phyloP scores from a whole-genome alignment of 345 rosid species.

The Conringia planisiliqua region DNA sequence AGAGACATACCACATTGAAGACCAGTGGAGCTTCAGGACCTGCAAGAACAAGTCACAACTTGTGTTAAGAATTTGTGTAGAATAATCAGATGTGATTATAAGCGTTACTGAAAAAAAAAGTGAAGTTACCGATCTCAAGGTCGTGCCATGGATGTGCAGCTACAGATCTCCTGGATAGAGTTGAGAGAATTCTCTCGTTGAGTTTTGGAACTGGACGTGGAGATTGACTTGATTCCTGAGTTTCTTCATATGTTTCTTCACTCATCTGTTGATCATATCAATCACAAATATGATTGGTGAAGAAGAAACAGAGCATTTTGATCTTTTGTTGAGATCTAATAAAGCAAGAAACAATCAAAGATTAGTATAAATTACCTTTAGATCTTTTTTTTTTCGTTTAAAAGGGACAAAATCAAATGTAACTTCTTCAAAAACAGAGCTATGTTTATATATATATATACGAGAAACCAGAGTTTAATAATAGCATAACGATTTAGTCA shows the following conservation, averaged over 20 bases:
- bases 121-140: conserved; percentile 74
- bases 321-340: not conserved
- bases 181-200: conserved; percentile 92
- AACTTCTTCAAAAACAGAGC: conserved; percentile 19
- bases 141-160: conserved; percentile 99
- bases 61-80: not conserved
- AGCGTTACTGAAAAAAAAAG: not conserved
- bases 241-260: conserved; percentile 33
- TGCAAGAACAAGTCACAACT: conserved; percentile 26
- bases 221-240: conserved; percentile 26
- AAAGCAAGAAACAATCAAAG: not conserved
- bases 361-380: conserved; percentile 22
- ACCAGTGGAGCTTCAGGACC: conserved; percentile 86
- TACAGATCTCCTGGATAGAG: conserved; percentile 86
- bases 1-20: conserved; percentile 59
- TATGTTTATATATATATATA: not conserved
- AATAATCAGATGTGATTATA: not conserved
- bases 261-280: conserved; percentile 40
- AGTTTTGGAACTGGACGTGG: conserved; percentile 49
- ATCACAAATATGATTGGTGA: not conserved
- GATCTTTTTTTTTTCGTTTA: not conserved
- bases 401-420: conserved; percentile 14
- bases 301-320: not conserved
- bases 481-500: conserved; percentile 33
- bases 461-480: conserved; percentile 22